A percentile compares a stretch with the other conserved stretches of the same genome.
Conservation (phyloP, 2,329 filamentous ascomycete species). For the Stachybotrys elegans region DNA sequence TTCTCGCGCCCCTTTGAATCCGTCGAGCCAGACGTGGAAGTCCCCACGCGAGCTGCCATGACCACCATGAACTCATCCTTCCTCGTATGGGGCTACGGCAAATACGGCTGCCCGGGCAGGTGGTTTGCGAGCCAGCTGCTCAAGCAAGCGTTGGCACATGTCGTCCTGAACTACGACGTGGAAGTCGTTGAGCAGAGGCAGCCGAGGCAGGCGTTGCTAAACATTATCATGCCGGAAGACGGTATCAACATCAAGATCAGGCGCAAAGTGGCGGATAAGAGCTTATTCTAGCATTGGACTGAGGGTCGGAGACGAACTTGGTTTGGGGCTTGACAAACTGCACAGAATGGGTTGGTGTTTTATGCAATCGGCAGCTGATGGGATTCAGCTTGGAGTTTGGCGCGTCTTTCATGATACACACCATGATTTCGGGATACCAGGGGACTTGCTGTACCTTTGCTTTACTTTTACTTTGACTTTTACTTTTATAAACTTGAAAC, state of each 20-base stretch:
- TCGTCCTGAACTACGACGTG: constrained; percentile 5
- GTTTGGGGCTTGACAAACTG: too few species aligned
- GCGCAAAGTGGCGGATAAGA: background rate
- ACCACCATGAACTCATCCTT: background rate
- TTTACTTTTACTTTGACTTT: too few species aligned
- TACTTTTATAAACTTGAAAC: too few species aligned
- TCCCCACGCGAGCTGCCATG: background rate
- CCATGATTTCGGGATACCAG: too few species aligned
- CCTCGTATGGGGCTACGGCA: constrained; percentile 2
- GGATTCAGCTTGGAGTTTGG: too few species aligned
- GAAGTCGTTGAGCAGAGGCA: background rate
- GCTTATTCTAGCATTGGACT: too few species aligned
- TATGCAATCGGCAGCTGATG: too few species aligned
- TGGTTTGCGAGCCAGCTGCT: constrained; percentile 1
- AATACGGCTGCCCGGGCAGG: constrained; percentile 1
- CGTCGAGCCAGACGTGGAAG: background rate
- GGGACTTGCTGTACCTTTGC: too few species aligned
- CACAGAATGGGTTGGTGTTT: too few species aligned
- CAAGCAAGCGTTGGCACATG: constrained; percentile 3
- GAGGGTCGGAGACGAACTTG: too few species aligned
- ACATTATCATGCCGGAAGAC: constrained; percentile 1
- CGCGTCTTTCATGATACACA: too few species aligned
- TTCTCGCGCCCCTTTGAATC: constrained; percentile 4
- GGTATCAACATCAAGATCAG: constrained; percentile 1
- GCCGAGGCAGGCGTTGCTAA: background rate